These are phyloP conservation scores for Phaeotremella fagi DNA, from an alignment of 768 basidiomycete species.

Conservation along the genomic window DNA sequence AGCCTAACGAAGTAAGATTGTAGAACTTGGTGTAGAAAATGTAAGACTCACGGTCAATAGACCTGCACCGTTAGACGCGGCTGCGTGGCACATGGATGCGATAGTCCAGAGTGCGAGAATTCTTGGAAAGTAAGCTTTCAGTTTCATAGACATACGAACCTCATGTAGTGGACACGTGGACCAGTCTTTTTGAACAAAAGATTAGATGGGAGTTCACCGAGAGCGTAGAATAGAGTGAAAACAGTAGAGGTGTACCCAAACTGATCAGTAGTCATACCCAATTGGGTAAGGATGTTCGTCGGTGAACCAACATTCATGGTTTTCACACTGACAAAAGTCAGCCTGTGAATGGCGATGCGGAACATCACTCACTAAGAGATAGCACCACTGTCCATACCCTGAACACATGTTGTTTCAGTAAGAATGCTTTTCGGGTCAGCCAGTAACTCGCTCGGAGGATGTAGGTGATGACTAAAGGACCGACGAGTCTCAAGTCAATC, in stretches of 20 bases:
- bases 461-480: constrained; percentile 1
- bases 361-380: neutral
- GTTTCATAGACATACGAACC: neutral
- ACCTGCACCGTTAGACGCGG: constrained; percentile 11
- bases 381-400: neutral
- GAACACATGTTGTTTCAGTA: no score
- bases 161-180: constrained; percentile 9
- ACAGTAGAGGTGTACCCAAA: constrained; percentile 23
- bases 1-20: neutral
- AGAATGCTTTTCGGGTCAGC: no score
- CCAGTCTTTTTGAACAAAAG: constrained; percentile 27
- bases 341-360: neutral
- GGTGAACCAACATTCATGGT: constrained; percentile 22
- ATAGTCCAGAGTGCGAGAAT: constrained; percentile 21
- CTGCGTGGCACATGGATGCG: constrained; percentile 11
- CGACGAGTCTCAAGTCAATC: constrained; percentile 12
- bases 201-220: constrained; percentile 30
- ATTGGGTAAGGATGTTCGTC: constrained; percentile 25
- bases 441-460: neutral
- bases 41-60: constrained; percentile 4
- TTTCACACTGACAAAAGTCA: constrained; percentile 11
- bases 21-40: neutral
- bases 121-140: constrained; percentile 10
- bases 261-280: constrained; percentile 29
- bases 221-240: constrained; percentile 28